Evolutionary conservation across 257 asterid genomes (phyloP), one percentile per base, ranked within the genome.

Genomic region (Nicotiana tomentosiformis): DNA sequence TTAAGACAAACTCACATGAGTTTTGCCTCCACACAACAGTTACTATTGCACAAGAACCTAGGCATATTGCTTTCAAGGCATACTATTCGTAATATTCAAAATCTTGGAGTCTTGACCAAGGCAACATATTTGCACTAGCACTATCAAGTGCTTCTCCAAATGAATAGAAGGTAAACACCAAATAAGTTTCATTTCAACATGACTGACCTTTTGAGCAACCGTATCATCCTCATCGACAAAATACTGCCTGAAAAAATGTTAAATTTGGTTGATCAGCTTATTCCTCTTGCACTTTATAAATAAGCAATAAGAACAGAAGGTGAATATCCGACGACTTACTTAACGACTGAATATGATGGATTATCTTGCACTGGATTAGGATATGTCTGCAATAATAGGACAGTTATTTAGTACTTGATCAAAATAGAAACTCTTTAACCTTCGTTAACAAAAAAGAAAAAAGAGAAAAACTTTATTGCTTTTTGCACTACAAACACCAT

Each of bases 351-450:
- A 84, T 94, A 95, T 49, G 99, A 97, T 78, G 89, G 94, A 87
- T 94, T 93, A 88, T 94, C 88, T 89, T 91, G 94, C 90, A 96
- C 86, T 2, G 98, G 99, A 85, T 96, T 91, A 14, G 99, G 86
- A 86, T 86, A 87, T 66, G 91, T 86, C 99, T 96, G 97, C 86
- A 62, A 82, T 26, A n/a, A 74, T 11, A 9, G 5, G 43, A 49
- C 62, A 23, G 16, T 4, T 74, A 49, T 23, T 72, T 74, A 74
- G 43, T 4, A 23, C 16, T 46, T 74, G 9, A 14, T 74, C 80
- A 74, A 74, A 72, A 14, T 23, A 26, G 7, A 72, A 10, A 70
- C 7, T 72, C 78, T 11, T 72, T 6, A 72, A 43, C 61, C 57
- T n/a, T 11, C 32, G 4, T 9, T 10, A 23, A 1, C 16, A 10